phyloP scores from a whole-genome alignment of 176 grass and related monocot species.

The Aegilops speltoides region DNA sequence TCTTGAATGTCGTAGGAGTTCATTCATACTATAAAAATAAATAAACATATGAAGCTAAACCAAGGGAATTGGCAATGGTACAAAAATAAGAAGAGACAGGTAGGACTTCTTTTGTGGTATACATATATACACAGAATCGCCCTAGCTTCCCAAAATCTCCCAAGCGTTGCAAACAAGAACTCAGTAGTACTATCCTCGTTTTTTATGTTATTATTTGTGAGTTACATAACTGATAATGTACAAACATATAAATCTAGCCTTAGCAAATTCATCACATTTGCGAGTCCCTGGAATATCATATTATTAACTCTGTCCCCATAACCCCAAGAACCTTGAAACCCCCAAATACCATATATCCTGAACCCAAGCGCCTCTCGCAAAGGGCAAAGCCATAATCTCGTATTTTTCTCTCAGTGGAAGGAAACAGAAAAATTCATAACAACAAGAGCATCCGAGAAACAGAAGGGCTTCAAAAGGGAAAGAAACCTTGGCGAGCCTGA shows the following conservation, averaged over 20 bases:
- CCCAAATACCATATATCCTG: neutral
- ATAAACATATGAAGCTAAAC: neutral
- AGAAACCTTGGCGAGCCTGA: conserved; percentile 88
- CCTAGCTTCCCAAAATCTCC: neutral
- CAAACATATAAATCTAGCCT: neutral
- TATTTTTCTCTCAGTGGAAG: neutral
- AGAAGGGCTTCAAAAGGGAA: neutral
- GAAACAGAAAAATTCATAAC: neutral
- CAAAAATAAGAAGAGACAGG: neutral
- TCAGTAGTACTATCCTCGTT: neutral
- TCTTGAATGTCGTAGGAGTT: neutral
- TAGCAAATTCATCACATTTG: neutral
- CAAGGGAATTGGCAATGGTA: neutral
- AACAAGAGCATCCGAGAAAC: neutral
- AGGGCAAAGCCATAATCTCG: neutral
- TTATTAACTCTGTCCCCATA: neutral
- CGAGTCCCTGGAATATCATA: neutral
- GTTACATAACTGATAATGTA: neutral
- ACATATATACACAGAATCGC: neutral
- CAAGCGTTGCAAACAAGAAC: neutral
- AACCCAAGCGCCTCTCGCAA: neutral
- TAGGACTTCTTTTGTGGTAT: neutral
- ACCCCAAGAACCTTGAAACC: neutral
- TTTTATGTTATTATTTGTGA: neutral
- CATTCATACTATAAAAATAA: neutral